Conservation (phyloP, 495 filamentous ascomycete species). For the Trichoderma gamsii region DNA sequence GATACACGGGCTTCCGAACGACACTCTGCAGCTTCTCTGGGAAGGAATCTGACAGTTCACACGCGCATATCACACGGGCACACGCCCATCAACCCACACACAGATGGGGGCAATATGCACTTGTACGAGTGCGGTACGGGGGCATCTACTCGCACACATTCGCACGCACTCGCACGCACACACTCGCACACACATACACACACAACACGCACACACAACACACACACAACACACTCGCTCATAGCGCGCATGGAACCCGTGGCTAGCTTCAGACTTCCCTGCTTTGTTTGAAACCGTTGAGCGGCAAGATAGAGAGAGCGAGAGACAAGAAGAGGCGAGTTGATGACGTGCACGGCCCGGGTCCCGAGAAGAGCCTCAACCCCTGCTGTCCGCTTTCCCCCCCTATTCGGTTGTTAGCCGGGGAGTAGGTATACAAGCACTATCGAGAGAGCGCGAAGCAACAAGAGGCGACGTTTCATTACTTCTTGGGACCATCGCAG, state of each 20-base stretch:
- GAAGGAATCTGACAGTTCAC: constrained; percentile 1
- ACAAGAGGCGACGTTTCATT: constrained; percentile 9
- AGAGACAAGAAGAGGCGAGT: constrained; percentile 2
- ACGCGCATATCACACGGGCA: not conserved
- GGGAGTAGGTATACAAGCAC: not conserved
- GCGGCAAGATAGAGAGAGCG: not conserved
- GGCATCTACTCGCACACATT: not conserved
- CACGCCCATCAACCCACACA: not conserved
- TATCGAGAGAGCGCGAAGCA: not conserved
- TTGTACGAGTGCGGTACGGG: no score
- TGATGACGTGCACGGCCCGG: constrained; percentile 13
- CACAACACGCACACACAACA: not conserved
- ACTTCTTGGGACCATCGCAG: not conserved
- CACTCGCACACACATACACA: not conserved
- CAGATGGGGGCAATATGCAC: not conserved
- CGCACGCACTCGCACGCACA: not conserved
- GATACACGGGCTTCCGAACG: not conserved
- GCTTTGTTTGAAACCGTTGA: constrained; percentile 8
- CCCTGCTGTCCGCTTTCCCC: constrained; percentile 11
- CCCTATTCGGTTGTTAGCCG: constrained; percentile 11
- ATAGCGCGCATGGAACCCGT: not conserved
- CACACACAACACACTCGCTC: not conserved
- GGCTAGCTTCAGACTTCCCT: constrained; percentile 1
- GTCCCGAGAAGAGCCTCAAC: constrained; percentile 12
- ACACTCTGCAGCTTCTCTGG: not conserved